Evolutionary conservation across 2,329 filamentous ascomycete genomes (phyloP).

Genomic region (Tolypocladium cylindrosporum): DNA sequence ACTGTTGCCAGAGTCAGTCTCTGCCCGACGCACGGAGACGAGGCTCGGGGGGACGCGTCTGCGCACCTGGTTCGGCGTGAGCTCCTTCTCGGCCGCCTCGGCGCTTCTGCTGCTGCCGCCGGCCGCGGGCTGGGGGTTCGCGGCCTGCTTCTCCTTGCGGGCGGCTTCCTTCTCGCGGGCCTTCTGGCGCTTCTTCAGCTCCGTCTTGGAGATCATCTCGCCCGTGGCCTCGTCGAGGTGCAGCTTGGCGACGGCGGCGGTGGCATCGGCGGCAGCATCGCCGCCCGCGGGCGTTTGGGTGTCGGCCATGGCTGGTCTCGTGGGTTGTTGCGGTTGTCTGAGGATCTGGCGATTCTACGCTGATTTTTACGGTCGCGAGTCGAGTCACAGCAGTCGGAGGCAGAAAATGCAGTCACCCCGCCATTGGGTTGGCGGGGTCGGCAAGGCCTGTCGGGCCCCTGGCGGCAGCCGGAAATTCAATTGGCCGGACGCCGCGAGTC

Average conservation of each 20-base stretch:
- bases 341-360: background rate
- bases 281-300: conserved; percentile 19
- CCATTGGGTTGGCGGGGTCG: background rate
- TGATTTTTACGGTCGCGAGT: background rate
- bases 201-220: conserved; percentile 73
- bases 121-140: conserved; percentile 60
- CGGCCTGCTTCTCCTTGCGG: conserved; percentile 77
- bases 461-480: background rate
- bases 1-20: conserved; percentile 27
- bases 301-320: conserved; percentile 19
- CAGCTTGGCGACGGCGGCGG: conserved; percentile 58
- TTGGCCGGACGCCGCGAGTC: background rate
- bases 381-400: background rate
- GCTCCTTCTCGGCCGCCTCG: conserved; percentile 50
- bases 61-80: conserved; percentile 42
- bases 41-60: background rate
- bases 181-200: conserved; percentile 96
- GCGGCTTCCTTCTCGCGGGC: conserved; percentile 75
- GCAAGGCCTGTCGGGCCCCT: background rate
- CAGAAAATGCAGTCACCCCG: background rate
- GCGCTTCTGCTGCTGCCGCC: conserved; percentile 42
- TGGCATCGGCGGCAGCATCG: conserved; percentile 35
- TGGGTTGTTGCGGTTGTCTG: background rate
- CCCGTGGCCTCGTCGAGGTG: conserved; percentile 89
- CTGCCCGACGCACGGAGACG: background rate